Base-by-base conservation (phyloP, 352 stramenopile genomes). In the Albugo laibachii region DNA sequence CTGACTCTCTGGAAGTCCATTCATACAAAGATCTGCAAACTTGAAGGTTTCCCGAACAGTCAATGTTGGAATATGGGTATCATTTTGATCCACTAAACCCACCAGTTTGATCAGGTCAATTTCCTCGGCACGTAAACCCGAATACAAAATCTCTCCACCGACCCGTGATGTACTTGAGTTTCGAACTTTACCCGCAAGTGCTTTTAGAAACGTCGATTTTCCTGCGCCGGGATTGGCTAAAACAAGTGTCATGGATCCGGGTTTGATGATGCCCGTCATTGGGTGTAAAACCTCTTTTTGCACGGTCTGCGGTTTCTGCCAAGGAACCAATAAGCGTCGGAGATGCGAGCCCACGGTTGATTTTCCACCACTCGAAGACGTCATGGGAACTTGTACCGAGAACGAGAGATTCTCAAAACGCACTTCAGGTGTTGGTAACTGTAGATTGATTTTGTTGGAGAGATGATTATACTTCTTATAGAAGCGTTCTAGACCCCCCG, bases 21-120 rank as follows among this genome's bases (percentile, higher is more conserved):
- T 87, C 18, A 91, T 62, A 52, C 80, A 95, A 47, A 88, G 70
- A 55, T 92, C 92, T 13, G 89, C 80, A 63, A 97, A 97, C 46
- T 84, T 62, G 54, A 97, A 77, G 13, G 92, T 97, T 57, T 97
- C 89, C 24, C 81, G 67, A 0, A 98, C 93, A 4, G 89, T 97
- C 12, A 97, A 59, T 18, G 83, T 77, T 6, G 91, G 65, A 35
- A 84, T 69, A 72, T 97, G 92, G 39, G 74, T 69, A 57, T 97
- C 92, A 15, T 61, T 56, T 49, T 80, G 72, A 41, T 83, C 73
- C 8, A 85, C 61, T 8, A 85, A 59, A 0, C 69, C 69, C 0
- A 66, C 69, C 5, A 83, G 53, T 54, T 85, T 85, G 45, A 74
- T 64, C 1, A 69, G 53, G 57, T 80, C 56, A 14, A 59, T 50